Base-by-base conservation (phyloP, 2,329 filamentous ascomycete genomes). In the Clarireedia monteithiana region DNA sequence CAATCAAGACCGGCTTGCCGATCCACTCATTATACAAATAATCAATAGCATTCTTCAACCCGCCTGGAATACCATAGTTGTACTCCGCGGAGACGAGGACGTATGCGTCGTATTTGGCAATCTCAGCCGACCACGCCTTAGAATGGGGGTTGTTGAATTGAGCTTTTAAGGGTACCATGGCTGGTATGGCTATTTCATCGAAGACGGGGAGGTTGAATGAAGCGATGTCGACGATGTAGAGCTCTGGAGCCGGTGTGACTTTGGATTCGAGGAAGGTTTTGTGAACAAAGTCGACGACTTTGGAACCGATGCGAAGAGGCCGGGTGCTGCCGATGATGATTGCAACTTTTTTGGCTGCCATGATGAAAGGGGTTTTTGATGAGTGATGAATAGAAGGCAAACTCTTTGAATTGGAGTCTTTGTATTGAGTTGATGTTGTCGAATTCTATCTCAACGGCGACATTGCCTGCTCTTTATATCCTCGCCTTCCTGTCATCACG, bases 21-120 rank as follows among this genome's bases (percentile, higher is more conserved):
- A 67, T 73, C 78, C 79, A 83, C 64, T 83, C 81, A 61, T 82
- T 69, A 60, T 73, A 75, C 1, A 85, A 71, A 63, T 81, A 84
- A 65, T 84, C 81, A 53, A 85, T 73, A 4, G 81, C 80, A 64
- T 83, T 85, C 70, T 85, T 84, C 50, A 80, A 69, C 6, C 71
- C 73, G 0, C 76, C 79, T 0, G 80, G 71, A 5, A 81, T 69
- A 23, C 77, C 74, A 65, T 70, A 77, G 70, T 84, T 83, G 64
- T 84, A 84, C 66, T 81, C 75, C 0, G 75, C 73, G 17, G 74
- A 71, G 38, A 80, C 73, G 42, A 79, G 68, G 42, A 80, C 64
- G 64, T 77, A 79, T n/a, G 63, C 76, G 50, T 76, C 72, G 66
- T 75, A 70, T 23, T 66, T 65, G 14, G 64, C 60, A 46, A 79